Conservation (phyloP, 176 grass and related monocot genomes). For the Dactylis glomerata region DNA sequence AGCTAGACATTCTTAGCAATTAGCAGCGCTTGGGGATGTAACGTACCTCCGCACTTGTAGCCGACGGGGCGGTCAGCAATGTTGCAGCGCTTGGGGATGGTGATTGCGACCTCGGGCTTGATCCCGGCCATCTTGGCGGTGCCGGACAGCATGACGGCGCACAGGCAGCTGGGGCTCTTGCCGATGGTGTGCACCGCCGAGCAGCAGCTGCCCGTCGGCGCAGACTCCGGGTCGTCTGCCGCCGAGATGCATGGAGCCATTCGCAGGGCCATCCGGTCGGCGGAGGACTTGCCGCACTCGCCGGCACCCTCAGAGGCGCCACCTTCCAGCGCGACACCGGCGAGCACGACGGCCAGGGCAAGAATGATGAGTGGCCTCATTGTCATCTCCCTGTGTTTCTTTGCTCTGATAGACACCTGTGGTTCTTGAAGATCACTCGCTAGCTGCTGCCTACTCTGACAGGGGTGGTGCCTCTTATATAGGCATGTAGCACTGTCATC, state of each 20-base stretch:
- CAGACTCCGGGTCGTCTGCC: background rate
- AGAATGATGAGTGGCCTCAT: background rate
- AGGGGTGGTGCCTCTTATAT: background rate
- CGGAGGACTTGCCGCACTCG: background rate
- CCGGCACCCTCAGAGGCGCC: background rate
- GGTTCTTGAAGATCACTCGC: background rate
- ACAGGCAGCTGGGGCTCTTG: background rate
- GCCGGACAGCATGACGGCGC: background rate
- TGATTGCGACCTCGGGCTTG: background rate
- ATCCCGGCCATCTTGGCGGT: background rate
- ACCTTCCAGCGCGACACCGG: background rate
- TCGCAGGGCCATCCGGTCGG: background rate
- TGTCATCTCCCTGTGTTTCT: background rate
- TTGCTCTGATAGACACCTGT: background rate
- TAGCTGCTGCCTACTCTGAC: background rate
- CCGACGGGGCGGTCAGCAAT: background rate
- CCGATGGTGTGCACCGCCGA: background rate
- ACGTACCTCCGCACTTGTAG: background rate
- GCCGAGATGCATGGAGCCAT: background rate
- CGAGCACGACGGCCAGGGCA: background rate
- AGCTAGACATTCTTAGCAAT: background rate
- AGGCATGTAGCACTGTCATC: background rate
- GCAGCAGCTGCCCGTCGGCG: background rate
- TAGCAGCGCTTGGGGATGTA: background rate
- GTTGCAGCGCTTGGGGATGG: constrained; percentile 1